Evolutionary conservation across 176 grass and related monocot species (phyloP), one percentile per base, ranked within the genome.

Genomic region (Aegilops bicornis): DNA sequence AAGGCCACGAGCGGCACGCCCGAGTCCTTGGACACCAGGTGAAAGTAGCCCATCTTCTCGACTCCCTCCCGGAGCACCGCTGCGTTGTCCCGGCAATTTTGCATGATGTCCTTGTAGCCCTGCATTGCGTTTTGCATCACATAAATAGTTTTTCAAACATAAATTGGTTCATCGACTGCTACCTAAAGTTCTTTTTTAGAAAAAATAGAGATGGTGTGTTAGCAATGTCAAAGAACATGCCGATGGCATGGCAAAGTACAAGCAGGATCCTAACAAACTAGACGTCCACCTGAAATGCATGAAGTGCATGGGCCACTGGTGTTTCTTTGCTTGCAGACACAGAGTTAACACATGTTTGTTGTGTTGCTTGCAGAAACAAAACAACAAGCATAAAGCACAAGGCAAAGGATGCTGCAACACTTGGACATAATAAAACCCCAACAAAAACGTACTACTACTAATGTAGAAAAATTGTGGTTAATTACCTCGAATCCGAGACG

Each of bases 1-100:
- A 93, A 93, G 35, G 93, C 91, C 16, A 95, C 91, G 69, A 95
- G 85, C 64, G 93, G 93, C 87, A 95, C 93, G 29, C 93, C 86
- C 1, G 80, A 33, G 68, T 95, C 93, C 85, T 93, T 93, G 64
- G 93, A 95, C 71, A 95, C 88, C 13, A 95, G 58, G 45, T 93
- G 48, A 83, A 95, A 95, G 75, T 88, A 79, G 35, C 91, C 93
- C 69, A 69, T 95, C 29, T 89, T 91, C 30, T 83, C 76, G 76
- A 95, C 82, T 23, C 93, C 93, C 79, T 91, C 93, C 15, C 79
- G 67, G 33, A 95, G 86, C 63, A 91, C 91, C 74, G 52, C 40
- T 12, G 88, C 86, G 85, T 95, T 95, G 63, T 91, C 91, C 50
- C 85, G 91, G 89, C 91, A 93, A 86, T 95, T 95, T 82, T 95